Conservation (phyloP, 1,284 basidiomycete species). For the Lignosus rhinocerotis region DNA sequence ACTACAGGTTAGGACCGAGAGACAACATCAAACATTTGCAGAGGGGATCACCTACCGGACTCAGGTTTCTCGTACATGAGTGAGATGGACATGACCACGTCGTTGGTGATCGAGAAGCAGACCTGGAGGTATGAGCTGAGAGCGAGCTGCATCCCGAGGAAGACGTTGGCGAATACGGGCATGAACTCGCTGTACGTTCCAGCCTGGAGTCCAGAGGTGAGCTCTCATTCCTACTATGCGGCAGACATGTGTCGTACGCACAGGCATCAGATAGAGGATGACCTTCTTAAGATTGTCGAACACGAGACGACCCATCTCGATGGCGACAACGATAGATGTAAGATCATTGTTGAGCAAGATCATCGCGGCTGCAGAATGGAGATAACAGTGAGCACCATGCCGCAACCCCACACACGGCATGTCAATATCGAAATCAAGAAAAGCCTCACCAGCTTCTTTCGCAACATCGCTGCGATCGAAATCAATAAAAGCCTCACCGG, state of each 20-base stretch:
- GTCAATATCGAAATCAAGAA: too few species aligned
- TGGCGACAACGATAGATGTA: constrained; percentile 48
- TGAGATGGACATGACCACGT: constrained; percentile 49
- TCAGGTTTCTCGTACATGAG: constrained; percentile 59
- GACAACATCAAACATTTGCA: constrained; percentile 15
- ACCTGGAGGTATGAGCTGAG: constrained; percentile 46
- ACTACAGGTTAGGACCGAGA: background rate
- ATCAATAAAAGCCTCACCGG: constrained; percentile 33
- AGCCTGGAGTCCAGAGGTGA: background rate
- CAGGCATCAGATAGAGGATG: constrained; percentile 48
- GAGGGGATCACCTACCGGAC: constrained; percentile 32
- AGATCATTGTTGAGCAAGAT: constrained; percentile 51
- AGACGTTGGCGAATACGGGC: constrained; percentile 59
- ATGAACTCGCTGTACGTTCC: constrained; percentile 65
- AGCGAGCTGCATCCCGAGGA: constrained; percentile 45
- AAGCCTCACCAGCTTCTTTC: constrained; percentile 40
- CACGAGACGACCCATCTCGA: constrained; percentile 60
- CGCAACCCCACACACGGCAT: background rate
- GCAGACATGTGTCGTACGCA: constrained; percentile 27
- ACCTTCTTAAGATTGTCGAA: constrained; percentile 71
- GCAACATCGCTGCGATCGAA: constrained; percentile 56
- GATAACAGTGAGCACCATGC: background rate
- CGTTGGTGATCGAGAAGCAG: constrained; percentile 49
- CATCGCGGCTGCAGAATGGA: constrained; percentile 40
- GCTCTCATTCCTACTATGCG: background rate